Evolutionary conservation across 2,329 filamentous ascomycete genomes (phyloP).

Genomic region (Lachnellula cervina): DNA sequence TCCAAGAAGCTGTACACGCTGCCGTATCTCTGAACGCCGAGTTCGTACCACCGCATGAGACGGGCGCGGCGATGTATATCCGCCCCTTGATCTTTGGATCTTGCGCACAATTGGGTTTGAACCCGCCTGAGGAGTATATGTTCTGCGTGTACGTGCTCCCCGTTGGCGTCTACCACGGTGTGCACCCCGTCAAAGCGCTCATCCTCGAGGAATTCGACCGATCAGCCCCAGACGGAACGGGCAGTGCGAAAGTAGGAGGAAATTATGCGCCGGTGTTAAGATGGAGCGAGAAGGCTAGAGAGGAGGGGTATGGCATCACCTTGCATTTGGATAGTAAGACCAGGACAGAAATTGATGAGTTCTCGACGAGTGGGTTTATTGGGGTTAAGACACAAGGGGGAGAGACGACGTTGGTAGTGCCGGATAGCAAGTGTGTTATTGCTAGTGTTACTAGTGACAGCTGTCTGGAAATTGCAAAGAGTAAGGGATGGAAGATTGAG

Average conservation of each 20-base stretch:
- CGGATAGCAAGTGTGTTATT: slow-evolving; percentile 83
- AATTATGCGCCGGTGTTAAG: slow-evolving; percentile 92
- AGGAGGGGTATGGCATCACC: slow-evolving; percentile 86
- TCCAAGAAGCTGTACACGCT: slow-evolving; percentile 69
- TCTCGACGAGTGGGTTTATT: slow-evolving; percentile 90
- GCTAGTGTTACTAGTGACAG: slow-evolving; percentile 80
- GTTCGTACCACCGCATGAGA: slow-evolving; percentile 84
- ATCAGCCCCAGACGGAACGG: slow-evolving; percentile 84
- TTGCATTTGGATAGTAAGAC: slow-evolving; percentile 85
- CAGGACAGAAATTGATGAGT: slow-evolving; percentile 87
- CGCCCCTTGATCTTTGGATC: slow-evolving; percentile 85
- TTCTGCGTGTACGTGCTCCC: slow-evolving; percentile 88
- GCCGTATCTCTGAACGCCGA: slow-evolving; percentile 86
- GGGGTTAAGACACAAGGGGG: slow-evolving; percentile 57
- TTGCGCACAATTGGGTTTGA: slow-evolving; percentile 79
- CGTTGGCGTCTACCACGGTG: slow-evolving; percentile 90
- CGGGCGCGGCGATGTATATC: slow-evolving; percentile 88
- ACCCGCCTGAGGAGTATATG: slow-evolving; percentile 84
- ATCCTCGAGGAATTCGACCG: slow-evolving; percentile 93
- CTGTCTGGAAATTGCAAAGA: slow-evolving; percentile 67
- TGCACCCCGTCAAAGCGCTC: slow-evolving; percentile 78
- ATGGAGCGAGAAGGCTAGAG: slow-evolving; percentile 76
- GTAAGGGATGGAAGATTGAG: slow-evolving; percentile 82
- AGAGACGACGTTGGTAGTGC: slow-evolving; percentile 59
- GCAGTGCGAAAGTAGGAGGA: slow-evolving; percentile 88